A percentile compares a stretch with the other conserved stretches of the same genome.
Evolutionary conservation across 345 rosid genomes (phyloP).

Genomic region (Populus tremula): DNA sequence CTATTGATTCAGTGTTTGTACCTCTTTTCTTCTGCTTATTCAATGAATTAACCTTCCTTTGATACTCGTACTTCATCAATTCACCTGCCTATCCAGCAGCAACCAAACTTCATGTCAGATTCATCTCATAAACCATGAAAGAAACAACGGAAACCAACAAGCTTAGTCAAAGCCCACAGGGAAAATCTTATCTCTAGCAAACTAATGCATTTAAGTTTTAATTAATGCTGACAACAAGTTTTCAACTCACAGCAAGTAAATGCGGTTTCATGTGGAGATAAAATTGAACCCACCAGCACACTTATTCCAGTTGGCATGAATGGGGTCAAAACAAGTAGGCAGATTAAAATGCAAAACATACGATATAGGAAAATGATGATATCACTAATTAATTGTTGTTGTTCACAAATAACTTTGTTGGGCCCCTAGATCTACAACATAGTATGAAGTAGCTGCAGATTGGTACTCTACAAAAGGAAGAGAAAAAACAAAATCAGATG

Average conservation of each 20-base stretch:
- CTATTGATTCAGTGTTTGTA: constrained; percentile 67
- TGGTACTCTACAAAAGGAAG: neutral
- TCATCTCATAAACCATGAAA: neutral
- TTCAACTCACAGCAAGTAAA: neutral
- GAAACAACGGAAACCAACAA: neutral
- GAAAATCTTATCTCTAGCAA: neutral
- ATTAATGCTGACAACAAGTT: neutral
- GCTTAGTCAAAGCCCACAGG: neutral
- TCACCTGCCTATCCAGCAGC: constrained; percentile 73
- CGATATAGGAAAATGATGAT: neutral
- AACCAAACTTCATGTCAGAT: constrained; percentile 28
- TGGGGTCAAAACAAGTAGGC: neutral
- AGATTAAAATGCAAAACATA: neutral
- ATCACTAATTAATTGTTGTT: neutral
- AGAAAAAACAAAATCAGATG: too few relatives aligned
- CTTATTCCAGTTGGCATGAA: neutral
- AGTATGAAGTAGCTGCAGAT: neutral
- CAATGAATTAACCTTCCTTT: constrained; percentile 66
- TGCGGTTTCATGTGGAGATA: neutral
- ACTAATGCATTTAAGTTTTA: neutral
- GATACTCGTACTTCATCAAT: constrained; percentile 84
- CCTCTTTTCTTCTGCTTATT: constrained; percentile 73
- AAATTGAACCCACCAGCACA: neutral
- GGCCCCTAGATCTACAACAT: neutral
- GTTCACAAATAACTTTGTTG: neutral